Base-by-base conservation (phyloP, 306 rosid genomes). In the Lagenaria siceraria region DNA sequence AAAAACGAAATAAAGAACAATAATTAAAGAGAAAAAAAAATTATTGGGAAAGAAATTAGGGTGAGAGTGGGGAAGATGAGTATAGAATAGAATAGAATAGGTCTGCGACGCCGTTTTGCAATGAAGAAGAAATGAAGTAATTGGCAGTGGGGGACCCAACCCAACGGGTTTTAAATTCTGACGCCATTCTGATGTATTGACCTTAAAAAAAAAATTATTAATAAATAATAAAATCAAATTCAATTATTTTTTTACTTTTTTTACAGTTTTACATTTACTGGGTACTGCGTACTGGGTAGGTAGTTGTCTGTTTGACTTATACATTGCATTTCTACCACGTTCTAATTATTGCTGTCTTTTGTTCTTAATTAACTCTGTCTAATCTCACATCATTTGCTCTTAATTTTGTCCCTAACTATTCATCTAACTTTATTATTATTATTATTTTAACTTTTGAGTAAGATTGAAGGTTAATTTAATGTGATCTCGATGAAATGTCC, bases 21-120 rank as follows among this genome's bases (percentile, higher is more conserved):
- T 31, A 62, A 62, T 18, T 35, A 0, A 64, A 7, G 1, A 8
- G 19, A 56, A 2, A 29, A 1, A 42, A 56, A 43, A 56, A 24
- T 11, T 22, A 59, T 24, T 75, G 17, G 21, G 0, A 56, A 53
- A 54, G 5, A 17, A 22, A 4, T 54, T 6, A 42, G 22, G 76
- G 42, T 17, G 42, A 61, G 36, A 29, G 42, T 6, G 36, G 18
- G 36, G 52, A 46, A 59, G 31, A 4, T 7, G 0, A 22, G 3
- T 4, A 2, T 8, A 55, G 61, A 6, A 10, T 21, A 7, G 29
- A 22, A 11, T 46, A 46, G 75, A 21, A 43, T 70, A 71, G 76
- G 76, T 24, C 76, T 71, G 76, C 76, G 58, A 71, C 76, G 76
- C 76, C 76, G 76, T 71, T 71, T 71, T 15, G 76, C 58, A 71